Evolutionary conservation across 495 filamentous ascomycete genomes (phyloP), one percentile per base, ranked within the genome.

Genomic region (Aspergillus avenaceus): DNA sequence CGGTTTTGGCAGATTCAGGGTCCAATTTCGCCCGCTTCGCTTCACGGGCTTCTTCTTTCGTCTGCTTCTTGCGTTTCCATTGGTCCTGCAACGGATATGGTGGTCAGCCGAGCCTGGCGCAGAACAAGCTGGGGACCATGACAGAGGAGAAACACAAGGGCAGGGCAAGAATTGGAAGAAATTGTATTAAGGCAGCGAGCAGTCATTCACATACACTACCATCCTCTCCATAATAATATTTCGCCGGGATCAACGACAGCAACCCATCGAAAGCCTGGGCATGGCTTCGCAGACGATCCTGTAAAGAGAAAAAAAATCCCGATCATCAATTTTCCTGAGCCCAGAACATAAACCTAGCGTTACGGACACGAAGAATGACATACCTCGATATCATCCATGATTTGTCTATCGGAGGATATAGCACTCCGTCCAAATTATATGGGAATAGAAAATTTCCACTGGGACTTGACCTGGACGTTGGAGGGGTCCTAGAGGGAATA

Each of bases 231-330:
- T 93, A 96, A 70, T 96, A 96, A 58, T 87, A 83, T 66, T 92
- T 91, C 18, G 90, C 91, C 23, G 93, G 93, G 60, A 96, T 96
- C 41, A 98, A 75, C 22, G 91, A 92, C 53, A 98, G 77, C 14
- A 98, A 70, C 47, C 91, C 90, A 64, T 96, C 86, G 62, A 98
- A 97, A 52, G 91, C 84, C 67, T 86, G 78, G 26, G 89, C 83
- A 63, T 96, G 88, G 68, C 82, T 86, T 65, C 83, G 85, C 56
- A 98, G 78, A 56, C 90, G 89, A 60, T 91, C 88, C 93, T 74
- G 54, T 48, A 37, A 18, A 46, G 16, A 41, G n/a, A 47, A 44
- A 54, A 58, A 60, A 54, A 61, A 44, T 38, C 34, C 34, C 34
- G 34, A 34, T 44, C 47, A 54, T 63, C 54, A 63, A 59, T 49